These are phyloP conservation scores for Rhizopogon vulgaris DNA, from an alignment of 768 basidiomycete genomes.

Conservation along the genomic window DNA sequence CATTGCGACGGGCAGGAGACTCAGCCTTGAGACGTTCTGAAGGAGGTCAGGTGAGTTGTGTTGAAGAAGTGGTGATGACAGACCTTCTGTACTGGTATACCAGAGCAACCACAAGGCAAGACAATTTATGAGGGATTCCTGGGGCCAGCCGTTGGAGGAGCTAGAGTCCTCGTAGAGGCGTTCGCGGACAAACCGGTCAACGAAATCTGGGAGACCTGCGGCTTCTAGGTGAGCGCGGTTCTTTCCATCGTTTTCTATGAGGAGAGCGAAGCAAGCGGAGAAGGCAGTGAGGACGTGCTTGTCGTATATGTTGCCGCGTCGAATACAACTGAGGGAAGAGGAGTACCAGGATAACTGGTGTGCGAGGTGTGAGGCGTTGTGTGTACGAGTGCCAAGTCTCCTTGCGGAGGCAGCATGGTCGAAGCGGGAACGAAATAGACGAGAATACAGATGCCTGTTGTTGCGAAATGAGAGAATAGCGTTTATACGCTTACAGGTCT, in stretches of 20 bases:
- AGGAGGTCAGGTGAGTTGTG: constrained; percentile 8
- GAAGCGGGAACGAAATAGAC: constrained; percentile 52
- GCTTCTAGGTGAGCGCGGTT: constrained; percentile 52
- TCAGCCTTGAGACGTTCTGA: constrained; percentile 25
- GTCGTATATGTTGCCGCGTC: constrained; percentile 29
- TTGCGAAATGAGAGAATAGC: constrained; percentile 21
- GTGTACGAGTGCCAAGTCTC: constrained; percentile 37
- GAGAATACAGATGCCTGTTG: constrained; percentile 38
- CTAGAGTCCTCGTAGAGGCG: constrained; percentile 38
- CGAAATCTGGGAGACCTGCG: constrained; percentile 42
- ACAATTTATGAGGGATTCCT: constrained; percentile 41
- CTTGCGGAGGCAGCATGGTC: constrained; percentile 46
- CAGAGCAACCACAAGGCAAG: constrained; percentile 61
- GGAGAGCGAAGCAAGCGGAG: constrained; percentile 46
- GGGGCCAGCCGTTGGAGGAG: constrained; percentile 47
- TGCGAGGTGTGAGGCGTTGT: constrained; percentile 32
- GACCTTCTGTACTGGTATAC: constrained; percentile 50
- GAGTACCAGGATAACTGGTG: constrained; percentile 36
- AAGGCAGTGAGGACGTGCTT: constrained; percentile 27
- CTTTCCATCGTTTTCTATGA: constrained; percentile 63
- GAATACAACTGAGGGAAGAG: constrained; percentile 22
- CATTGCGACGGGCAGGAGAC: constrained; percentile 20
- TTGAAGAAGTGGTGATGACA: constrained; percentile 12
- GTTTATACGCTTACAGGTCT: constrained; percentile 36
- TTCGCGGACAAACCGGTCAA: constrained; percentile 38